These are phyloP conservation scores for Drechslera avenae DNA, from an alignment of 2,329 filamentous ascomycete genomes.

Conservation along the genomic window DNA sequence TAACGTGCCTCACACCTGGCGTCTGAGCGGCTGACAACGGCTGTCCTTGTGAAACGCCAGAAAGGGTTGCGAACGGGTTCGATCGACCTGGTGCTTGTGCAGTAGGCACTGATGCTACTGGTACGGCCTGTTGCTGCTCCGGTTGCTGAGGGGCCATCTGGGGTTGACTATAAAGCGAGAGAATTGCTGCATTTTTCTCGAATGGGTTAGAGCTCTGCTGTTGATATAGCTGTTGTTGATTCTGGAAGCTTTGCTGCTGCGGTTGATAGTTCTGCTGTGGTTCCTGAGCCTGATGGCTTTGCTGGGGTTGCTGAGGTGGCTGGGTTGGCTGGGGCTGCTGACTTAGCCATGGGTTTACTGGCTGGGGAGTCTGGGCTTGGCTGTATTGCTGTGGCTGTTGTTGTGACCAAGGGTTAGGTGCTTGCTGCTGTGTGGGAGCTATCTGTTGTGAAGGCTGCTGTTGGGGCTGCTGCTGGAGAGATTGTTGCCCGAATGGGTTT, in stretches of 20 bases:
- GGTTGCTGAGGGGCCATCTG: slow-evolving; percentile 56
- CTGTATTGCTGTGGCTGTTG: slow-evolving; percentile 19
- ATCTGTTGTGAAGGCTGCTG: slow-evolving; percentile 24
- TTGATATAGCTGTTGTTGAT: slow-evolving; percentile 32
- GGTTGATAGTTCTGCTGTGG: slow-evolving; percentile 20
- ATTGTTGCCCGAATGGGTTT: slow-evolving; percentile 49
- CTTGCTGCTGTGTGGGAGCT: slow-evolving; percentile 20
- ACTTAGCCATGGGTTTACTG: slow-evolving; percentile 33
- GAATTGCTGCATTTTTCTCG: slow-evolving; percentile 71
- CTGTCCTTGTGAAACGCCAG: slow-evolving; percentile 26
- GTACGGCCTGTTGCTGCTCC: slow-evolving; percentile 40
- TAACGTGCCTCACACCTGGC: slow-evolving; percentile 54
- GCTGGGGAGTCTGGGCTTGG: slow-evolving; percentile 18
- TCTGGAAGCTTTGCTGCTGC: slow-evolving; percentile 22
- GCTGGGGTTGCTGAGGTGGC: slow-evolving; percentile 35
- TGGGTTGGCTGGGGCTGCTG: slow-evolving; percentile 32
- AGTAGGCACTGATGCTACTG: slow-evolving; percentile 30
- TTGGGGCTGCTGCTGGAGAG: slow-evolving; percentile 26
- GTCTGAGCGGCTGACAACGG: slow-evolving; percentile 29
- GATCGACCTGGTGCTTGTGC: slow-evolving; percentile 50
- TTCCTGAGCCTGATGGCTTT: slow-evolving; percentile 24
- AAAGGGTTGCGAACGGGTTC: slow-evolving; percentile 60
- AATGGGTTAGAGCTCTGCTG: slow-evolving; percentile 49
- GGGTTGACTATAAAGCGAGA: slow-evolving; percentile 73
- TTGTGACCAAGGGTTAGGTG: slow-evolving; percentile 31